Evolutionary conservation across 1,284 basidiomycete genomes (phyloP).

Genomic region (Omphalotus olearius): DNA sequence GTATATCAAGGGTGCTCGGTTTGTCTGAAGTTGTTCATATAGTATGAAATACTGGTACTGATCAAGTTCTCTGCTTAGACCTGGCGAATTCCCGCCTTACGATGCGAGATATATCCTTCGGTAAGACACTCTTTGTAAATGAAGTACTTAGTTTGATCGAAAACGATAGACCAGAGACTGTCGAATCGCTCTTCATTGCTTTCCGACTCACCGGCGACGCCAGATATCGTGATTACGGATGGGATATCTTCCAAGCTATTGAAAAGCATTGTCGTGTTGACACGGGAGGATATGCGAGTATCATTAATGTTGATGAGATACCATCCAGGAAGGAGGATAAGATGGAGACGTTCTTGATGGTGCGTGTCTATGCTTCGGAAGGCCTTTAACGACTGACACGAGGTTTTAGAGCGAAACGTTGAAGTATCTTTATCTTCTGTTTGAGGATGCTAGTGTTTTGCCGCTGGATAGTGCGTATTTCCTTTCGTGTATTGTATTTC

Average conservation of each 20-base stretch:
- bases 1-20: constrained; percentile 83
- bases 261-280: constrained; percentile 75
- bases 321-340: constrained; percentile 74
- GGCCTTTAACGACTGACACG: neutral
- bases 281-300: constrained; percentile 80
- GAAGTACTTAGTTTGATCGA: neutral
- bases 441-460: constrained; percentile 70
- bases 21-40: constrained; percentile 20
- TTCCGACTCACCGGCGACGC: constrained; percentile 82
- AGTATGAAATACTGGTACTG: neutral
- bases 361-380: constrained; percentile 28
- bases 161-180: constrained; percentile 81
- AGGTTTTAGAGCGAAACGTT: constrained; percentile 76
- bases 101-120: constrained; percentile 91
- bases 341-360: constrained; percentile 95
- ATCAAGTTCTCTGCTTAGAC: constrained; percentile 27
- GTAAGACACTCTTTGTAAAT: constrained; percentile 28
- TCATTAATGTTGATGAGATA: constrained; percentile 79
- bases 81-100: constrained; percentile 49
- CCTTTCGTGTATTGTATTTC: neutral
- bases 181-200: constrained; percentile 91
- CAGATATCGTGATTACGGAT: constrained; percentile 81
- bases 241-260: constrained; percentile 90
- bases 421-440: constrained; percentile 92
- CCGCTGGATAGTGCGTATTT: constrained; percentile 65